Conservation (phyloP, 2,329 filamentous ascomycete species). For the Venturia carpophila region DNA sequence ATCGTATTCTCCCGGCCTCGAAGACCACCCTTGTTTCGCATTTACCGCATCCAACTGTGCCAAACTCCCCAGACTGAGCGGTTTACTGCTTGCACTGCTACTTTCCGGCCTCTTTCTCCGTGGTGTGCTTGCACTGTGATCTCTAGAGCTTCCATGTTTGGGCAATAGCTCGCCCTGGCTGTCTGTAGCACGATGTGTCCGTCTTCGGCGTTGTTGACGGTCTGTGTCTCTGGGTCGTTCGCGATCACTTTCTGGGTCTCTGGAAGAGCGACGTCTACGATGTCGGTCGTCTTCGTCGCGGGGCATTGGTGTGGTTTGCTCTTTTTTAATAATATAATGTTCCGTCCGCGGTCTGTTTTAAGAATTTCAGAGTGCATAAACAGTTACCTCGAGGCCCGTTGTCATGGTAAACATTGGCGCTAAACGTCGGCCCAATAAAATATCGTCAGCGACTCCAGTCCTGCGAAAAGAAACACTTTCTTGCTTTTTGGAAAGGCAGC, state of each 20-base stretch:
- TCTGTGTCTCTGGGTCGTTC: slow-evolving; percentile 9
- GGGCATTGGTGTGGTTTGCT: slow-evolving; percentile 12
- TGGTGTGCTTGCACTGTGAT: slow-evolving; percentile 21
- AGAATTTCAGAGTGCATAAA: background rate
- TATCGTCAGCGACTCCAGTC: background rate
- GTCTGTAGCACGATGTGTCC: slow-evolving; percentile 33
- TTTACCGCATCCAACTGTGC: slow-evolving; percentile 59
- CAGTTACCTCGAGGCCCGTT: background rate
- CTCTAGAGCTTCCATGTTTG: slow-evolving; percentile 8
- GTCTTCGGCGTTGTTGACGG: slow-evolving; percentile 22
- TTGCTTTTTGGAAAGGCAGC: background rate
- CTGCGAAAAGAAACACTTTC: background rate
- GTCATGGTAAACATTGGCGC: slow-evolving; percentile 4
- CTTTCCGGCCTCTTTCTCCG: slow-evolving; percentile 17
- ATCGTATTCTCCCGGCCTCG: slow-evolving; percentile 34
- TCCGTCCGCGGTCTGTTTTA: background rate
- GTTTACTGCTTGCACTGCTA: slow-evolving; percentile 26
- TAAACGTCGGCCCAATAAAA: background rate
- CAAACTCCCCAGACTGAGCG: slow-evolving; percentile 48
- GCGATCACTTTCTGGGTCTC: slow-evolving; percentile 17
- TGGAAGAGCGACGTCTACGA: slow-evolving; percentile 16
- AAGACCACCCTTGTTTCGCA: slow-evolving; percentile 41
- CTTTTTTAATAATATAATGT: background rate
- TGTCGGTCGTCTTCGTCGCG: slow-evolving; percentile 13
- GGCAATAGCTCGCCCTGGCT: slow-evolving; percentile 31